Base-by-base conservation (phyloP, 139 green algal species). In the Micractinium conductrix region DNA sequence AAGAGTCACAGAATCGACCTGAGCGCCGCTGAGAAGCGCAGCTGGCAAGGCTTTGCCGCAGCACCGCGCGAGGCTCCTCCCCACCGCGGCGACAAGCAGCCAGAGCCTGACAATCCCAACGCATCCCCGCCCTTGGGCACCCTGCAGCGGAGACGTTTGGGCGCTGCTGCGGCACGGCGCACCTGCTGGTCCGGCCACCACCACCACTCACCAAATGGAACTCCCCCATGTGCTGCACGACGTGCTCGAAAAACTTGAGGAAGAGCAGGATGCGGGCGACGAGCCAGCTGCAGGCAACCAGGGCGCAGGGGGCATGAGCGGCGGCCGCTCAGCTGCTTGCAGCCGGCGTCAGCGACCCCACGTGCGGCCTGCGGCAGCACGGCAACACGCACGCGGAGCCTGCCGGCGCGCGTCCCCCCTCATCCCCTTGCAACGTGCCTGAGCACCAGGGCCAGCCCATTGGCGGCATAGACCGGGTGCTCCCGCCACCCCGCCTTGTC, bases 261-360 rank as follows among this genome's bases (percentile, higher is more conserved):
- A 89, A 87, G n/a, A 89, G 53, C 68, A 85, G 26, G 14, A 88
- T 72, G 28, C 86, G 78, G 26, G 62, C 86, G 45, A 87, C 42
- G 8, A 87, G 26, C 86, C 86, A 89, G 69, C 38, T 81, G 37
- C 53, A 55, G 38, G 63, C 4, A 26, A 6, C 40, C 10, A 28
- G 12, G 58, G 58, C 4, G 24, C 5, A 16, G 24, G 58, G 10
- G 58, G 22, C 24, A 22, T 58, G 48, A 58, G 12, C 12, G 48
- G 48, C 48, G 48, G 48, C 48, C 48, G 14, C 48, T 10, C 48
- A 58, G 48, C n/a, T 62, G 10, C 6, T 28, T 62, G 53, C 8
- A 62, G 24, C 8, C n/a, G n/a, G 10, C 53, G 10, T 62, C 2
- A 62, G 53, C 53, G 26, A 21, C 19, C 26, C 26, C 6, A 16